Evolutionary conservation across 208 protist genomes (phyloP), one percentile per base, ranked within the genome.

Genomic region (Herpetomonas muscarum): DNA sequence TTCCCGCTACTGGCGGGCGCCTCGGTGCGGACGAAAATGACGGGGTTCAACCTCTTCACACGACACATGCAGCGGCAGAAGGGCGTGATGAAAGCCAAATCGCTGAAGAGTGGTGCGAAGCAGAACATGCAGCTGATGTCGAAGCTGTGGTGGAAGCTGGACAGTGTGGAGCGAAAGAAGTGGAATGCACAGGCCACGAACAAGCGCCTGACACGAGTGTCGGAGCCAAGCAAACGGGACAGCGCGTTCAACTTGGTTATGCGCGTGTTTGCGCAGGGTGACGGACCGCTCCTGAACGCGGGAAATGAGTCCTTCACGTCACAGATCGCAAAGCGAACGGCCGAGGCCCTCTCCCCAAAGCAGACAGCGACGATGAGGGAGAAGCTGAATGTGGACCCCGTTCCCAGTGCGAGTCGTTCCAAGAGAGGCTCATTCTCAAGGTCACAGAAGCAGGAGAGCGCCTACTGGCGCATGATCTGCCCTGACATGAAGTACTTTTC

Each of bases 201-300:
- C 50, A 61, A 67, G 9, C 29, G 31, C 24, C 37, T 62, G 2
- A 29, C 83, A 17, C 58, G 39, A 24, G 13, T 44, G 19, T 54
- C 51, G 15, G 61, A 87, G 44, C 47, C 34, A 5, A 52, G 68
- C 4, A 84, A 81, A 52, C 55, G 69, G 28, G 66, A 83, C 51
- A 87, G 71, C 46, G 72, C 57, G 32, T 91, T 85, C 67, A 92
- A 92, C 61, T 54, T 87, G 24, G 50, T 85, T 37, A 86, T 92
- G 79, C 66, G 64, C 19, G 57, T 87, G 10, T 56, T 92, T 15
- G 62, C 75, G 24, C 22, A 42, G 17, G 45, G 61, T 34, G 55
- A 73, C 46, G 53, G 60, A 2, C 55, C 67, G 22, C 61, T 87
- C 10, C 68, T 72, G 58, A 45, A 44, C 2, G 69, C 62, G 1